These are phyloP conservation scores for Paspalum notatum DNA, from an alignment of 176 grass and related monocot genomes.

Conservation along the genomic window DNA sequence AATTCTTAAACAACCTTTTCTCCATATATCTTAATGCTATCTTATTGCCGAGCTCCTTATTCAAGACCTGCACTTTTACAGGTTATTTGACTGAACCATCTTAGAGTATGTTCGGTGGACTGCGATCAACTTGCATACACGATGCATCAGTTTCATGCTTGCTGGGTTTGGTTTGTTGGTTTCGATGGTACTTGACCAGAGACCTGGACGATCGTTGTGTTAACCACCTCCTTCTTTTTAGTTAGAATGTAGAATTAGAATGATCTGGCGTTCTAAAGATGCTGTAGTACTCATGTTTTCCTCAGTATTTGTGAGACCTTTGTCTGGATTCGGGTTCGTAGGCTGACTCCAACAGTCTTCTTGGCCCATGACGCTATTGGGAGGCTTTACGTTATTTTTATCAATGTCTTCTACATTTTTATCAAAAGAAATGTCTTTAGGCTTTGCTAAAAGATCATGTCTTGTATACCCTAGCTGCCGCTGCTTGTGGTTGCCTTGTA, in stretches of 20 bases:
- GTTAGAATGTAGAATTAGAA: neutral
- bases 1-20: neutral
- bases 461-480: no score
- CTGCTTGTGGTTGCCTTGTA: no score
- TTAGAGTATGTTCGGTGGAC: neutral
- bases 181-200: neutral
- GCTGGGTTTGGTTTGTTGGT: neutral
- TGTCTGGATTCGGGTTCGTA: neutral
- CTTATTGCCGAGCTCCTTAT: neutral
- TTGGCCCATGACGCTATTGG: no score
- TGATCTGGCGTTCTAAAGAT: neutral
- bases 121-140: neutral
- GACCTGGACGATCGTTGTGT: neutral
- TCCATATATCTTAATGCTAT: neutral
- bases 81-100: neutral
- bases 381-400: no score
- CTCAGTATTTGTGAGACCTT: neutral
- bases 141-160: slow-evolving; percentile 4
- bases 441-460: no score
- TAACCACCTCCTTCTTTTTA: neutral
- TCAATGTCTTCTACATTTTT: no score
- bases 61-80: neutral
- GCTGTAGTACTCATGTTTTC: neutral
- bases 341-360: no score
- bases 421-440: no score